These are phyloP conservation scores for Sarocladium oryzae DNA, from an alignment of 2,329 filamentous ascomycete species.

Conservation along the genomic window DNA sequence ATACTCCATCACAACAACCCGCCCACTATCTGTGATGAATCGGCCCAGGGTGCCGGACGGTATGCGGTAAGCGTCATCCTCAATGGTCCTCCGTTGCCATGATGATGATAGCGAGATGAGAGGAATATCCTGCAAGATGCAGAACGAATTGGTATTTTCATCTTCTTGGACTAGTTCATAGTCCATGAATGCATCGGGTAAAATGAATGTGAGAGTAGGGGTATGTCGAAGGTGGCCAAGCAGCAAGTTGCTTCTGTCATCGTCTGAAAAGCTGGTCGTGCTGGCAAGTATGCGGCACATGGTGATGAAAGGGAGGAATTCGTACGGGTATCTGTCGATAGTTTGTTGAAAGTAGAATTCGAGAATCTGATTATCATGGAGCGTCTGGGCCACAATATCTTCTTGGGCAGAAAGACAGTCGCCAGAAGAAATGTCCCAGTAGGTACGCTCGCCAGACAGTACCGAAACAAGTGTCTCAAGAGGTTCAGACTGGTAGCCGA, in stretches of 20 bases:
- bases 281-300: constrained; percentile 58
- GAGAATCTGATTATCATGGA: constrained; percentile 40
- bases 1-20: constrained; percentile 71
- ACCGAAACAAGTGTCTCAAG: constrained; percentile 60
- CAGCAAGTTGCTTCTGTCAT: constrained; percentile 42
- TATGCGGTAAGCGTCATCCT: constrained; percentile 53
- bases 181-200: constrained; percentile 64
- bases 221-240: constrained; percentile 62
- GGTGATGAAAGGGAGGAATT: constrained; percentile 71
- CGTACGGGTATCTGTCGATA: constrained; percentile 75
- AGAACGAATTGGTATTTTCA: constrained; percentile 74
- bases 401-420: constrained; percentile 25
- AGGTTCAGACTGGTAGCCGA: constrained; percentile 68
- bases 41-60: constrained; percentile 60
- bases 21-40: constrained; percentile 71
- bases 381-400: constrained; percentile 27
- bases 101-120: constrained; percentile 49
- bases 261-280: constrained; percentile 22
- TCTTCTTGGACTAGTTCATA: constrained; percentile 80
- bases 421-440: constrained; percentile 44
- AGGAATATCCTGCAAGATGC: constrained; percentile 56
- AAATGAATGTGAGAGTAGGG: constrained; percentile 67
- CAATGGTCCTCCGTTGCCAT: constrained; percentile 36
- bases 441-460: constrained; percentile 47
- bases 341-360: constrained; percentile 59